Evolutionary conservation across 2,329 filamentous ascomycete species (phyloP), one percentile per base, ranked within the genome.

Genomic region (Cladophialophora carrionii): DNA sequence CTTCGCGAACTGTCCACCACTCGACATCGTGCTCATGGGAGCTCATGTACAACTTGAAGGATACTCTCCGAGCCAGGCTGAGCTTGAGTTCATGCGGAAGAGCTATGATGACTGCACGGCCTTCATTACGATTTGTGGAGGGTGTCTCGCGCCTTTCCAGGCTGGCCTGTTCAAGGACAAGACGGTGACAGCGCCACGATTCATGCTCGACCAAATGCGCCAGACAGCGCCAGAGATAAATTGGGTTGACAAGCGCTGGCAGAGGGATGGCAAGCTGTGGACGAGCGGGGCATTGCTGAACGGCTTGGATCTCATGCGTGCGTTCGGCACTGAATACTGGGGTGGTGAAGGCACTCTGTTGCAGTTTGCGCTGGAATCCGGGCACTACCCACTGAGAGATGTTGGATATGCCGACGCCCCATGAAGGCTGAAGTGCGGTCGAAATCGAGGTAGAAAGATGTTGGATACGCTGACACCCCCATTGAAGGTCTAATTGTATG

Each of bases 221-320:
- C 26, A 63, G 34, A 37, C 56, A 1, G 32, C 22, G 12, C 62
- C 67, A 12, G 61, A 69, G n/a, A 61, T 63, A 10, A 46, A 65
- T 17, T 69, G 62, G 62, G 63, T 64, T 12, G 69, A 65, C 37
- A 72, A 72, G 64, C 70, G 74, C 0, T 74, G 69, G 62, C 65
- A 68, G 9, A 62, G 68, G 0, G 74, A 76, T 63, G 75, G 74
- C 4, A 75, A 76, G 63, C 22, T 76, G 20, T 76, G 75, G 75
- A 76, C 73, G 3, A 74, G 72, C 54, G 75, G 75, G 4, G 68
- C 74, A 20, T 58, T 76, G 66, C 48, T 74, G 43, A 76, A 76
- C 58, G 75, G 75, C 2, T 52, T 71, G 34, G 75, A 76, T 62
- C 60, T 76, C 68, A 77, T 73, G 68, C 56, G 62, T 6, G 74